A percentile compares a stretch with the other conserved stretches of the same genome.
Evolutionary conservation across 2,329 filamentous ascomycete species (phyloP).

Genomic region (Fusarium verrucosum): DNA sequence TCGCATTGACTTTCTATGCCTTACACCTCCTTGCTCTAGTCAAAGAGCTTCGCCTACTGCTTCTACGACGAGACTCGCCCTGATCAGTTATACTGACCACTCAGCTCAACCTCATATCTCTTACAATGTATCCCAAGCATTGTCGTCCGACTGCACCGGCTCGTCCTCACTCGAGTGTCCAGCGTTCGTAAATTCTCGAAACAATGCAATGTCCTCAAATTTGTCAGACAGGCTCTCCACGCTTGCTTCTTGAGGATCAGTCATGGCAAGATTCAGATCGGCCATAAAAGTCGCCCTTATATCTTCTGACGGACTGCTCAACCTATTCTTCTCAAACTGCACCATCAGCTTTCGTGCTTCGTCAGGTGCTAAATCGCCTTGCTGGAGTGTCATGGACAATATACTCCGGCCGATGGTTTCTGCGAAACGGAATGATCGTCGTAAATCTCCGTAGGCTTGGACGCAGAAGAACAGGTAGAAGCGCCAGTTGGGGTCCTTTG

Average conservation of each 20-base stretch:
- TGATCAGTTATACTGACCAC: neutral
- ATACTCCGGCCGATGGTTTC: constrained; percentile 48
- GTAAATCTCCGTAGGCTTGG: constrained; percentile 51
- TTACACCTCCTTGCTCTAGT: neutral
- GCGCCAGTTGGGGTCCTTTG: constrained; percentile 45
- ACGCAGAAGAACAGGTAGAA: constrained; percentile 52
- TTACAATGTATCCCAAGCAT: constrained; percentile 13
- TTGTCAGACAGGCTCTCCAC: constrained; percentile 48
- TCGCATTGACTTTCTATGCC: neutral
- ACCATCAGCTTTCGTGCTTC: constrained; percentile 46
- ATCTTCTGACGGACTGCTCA: constrained; percentile 30
- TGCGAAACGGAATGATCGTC: constrained; percentile 50
- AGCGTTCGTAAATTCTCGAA: constrained; percentile 47
- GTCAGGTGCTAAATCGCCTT: constrained; percentile 44
- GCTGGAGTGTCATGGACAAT: constrained; percentile 49
- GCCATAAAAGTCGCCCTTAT: constrained; percentile 51
- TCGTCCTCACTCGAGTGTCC: constrained; percentile 4
- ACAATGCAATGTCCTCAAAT: constrained; percentile 49
- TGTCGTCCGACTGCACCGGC: constrained; percentile 18
- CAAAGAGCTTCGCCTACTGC: neutral
- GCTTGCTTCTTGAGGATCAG: constrained; percentile 47
- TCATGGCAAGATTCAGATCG: constrained; percentile 50
- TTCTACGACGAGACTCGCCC: neutral
- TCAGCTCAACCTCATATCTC: neutral
- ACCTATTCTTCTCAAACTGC: constrained; percentile 42